A percentile compares a stretch with the other conserved stretches of the same genome.
Conservation (phyloP, 2,329 filamentous ascomycete genomes). For the Diaporthe humulicola region DNA sequence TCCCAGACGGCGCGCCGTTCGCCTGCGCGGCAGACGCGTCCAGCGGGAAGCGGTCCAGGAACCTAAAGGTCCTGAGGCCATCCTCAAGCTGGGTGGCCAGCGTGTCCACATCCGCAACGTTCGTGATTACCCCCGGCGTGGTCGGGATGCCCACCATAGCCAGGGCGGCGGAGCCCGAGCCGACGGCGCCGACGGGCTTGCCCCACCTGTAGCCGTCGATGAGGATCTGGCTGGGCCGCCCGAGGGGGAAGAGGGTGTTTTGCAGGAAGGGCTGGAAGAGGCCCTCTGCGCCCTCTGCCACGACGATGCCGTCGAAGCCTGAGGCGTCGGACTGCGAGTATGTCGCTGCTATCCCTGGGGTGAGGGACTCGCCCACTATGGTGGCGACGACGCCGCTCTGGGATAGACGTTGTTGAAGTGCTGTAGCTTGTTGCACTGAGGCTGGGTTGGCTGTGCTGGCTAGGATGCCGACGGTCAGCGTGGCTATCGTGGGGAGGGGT, state of each 20-base stretch:
- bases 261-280: constrained; percentile 61
- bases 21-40: constrained; percentile 53
- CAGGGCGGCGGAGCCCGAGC: constrained; percentile 55
- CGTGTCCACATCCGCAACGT: constrained; percentile 47
- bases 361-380: constrained; percentile 72
- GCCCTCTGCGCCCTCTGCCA: constrained; percentile 65
- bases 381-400: constrained; percentile 67
- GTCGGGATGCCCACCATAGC: constrained; percentile 58
- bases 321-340: constrained; percentile 76
- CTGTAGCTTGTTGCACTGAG: constrained; percentile 62
- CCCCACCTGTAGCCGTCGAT: constrained; percentile 75
- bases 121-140: constrained; percentile 57
- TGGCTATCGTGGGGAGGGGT: constrained; percentile 71
- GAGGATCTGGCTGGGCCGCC: constrained; percentile 74
- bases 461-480: constrained; percentile 74
- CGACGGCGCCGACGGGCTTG: constrained; percentile 76
- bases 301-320: constrained; percentile 73
- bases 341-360: constrained; percentile 68
- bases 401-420: constrained; percentile 63
- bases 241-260: constrained; percentile 72
- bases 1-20: neutral
- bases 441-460: constrained; percentile 56
- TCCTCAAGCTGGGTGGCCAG: constrained; percentile 64
- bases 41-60: constrained; percentile 72
- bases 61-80: constrained; percentile 75